Evolutionary conservation across 208 protist species (phyloP), one percentile per base, ranked within the genome.

Genomic region (Acanthamoeba castellanii): DNA sequence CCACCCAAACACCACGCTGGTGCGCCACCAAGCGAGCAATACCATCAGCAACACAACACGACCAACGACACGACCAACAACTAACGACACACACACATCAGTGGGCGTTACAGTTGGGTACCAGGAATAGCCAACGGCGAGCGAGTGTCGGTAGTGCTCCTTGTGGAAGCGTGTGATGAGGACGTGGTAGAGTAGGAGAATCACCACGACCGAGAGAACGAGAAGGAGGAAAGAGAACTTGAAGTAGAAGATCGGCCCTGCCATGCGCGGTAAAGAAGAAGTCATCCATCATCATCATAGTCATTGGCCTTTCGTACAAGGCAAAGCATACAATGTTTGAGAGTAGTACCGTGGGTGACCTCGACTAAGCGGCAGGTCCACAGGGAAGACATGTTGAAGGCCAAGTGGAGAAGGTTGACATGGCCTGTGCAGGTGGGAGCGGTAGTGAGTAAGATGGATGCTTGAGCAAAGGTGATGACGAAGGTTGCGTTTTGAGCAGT

Each of bases 61-160:
- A n/a, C 16, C 25, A 32, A 70, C 64, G 27, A 32, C 64, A 52
- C 9, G n/a, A n/a, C n/a, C n/a, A n/a, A n/a, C n/a, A n/a, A n/a
- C n/a, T n/a, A n/a, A n/a, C n/a, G n/a, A n/a, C 34, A 66, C 13
- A 87, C 16, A 9, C 9, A 42, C 20, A 50, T 18, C 7, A 34
- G 47, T 66, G 13, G 11, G 84, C 42, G 52, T 11, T 4, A 45
- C 72, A 13, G 52, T 6, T 6, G 30, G 7, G 68, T 93, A 93
- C 88, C 88, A 93, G 52, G 88, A 93, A n/a, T 93, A 93, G 59
- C 88, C 88, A 25, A 93, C 66, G 9, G 88, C 88, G 7, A 76
- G 18, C 8, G 59, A 61, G 37, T 76, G 18, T 6, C 68, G 59
- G 61, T 93, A 93, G 25, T 76, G 59, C 61, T 93, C 88, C 22